Conservation (phyloP, 805 yeast species). For the Metschnikowia vanudenii region DNA sequence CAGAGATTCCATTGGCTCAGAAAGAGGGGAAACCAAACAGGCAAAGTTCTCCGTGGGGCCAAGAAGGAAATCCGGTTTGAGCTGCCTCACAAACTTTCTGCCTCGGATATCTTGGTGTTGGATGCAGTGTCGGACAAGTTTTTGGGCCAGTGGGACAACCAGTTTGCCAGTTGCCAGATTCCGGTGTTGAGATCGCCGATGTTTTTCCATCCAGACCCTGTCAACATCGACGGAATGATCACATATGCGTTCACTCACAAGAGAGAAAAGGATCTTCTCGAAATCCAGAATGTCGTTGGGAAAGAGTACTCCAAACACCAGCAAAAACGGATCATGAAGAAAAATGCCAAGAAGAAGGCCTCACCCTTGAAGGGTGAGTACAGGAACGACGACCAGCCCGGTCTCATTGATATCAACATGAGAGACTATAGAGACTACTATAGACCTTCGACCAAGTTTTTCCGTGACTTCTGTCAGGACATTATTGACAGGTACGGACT, state of each 20-base stretch:
- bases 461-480: conserved; percentile 38
- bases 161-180: conserved; percentile 41
- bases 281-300: conserved; percentile 44
- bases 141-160: conserved; percentile 45
- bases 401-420: conserved; percentile 43
- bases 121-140: conserved; percentile 34
- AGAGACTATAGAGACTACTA: conserved; percentile 45
- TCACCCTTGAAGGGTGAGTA: conserved; percentile 13
- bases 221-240: conserved; percentile 43
- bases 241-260: conserved; percentile 34
- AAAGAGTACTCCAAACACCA: conserved; percentile 45
- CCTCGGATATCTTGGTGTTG: conserved; percentile 35
- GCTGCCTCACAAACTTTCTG: conserved; percentile 13
- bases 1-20: conserved; percentile 47
- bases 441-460: conserved; percentile 41
- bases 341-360: conserved; percentile 19
- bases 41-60: conserved; percentile 14
- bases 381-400: conserved; percentile 29
- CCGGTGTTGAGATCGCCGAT: conserved; percentile 46
- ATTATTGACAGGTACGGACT: conserved; percentile 34
- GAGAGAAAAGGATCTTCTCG: conserved; percentile 38
- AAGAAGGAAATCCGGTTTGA: conserved; percentile 15
- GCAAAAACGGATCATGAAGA: conserved; percentile 29
- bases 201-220: conserved; percentile 49
- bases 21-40: conserved; percentile 31